Evolutionary conservation across 805 yeast species (phyloP), one percentile per base, ranked within the genome.

Genomic region (Suhomyces sp.): DNA sequence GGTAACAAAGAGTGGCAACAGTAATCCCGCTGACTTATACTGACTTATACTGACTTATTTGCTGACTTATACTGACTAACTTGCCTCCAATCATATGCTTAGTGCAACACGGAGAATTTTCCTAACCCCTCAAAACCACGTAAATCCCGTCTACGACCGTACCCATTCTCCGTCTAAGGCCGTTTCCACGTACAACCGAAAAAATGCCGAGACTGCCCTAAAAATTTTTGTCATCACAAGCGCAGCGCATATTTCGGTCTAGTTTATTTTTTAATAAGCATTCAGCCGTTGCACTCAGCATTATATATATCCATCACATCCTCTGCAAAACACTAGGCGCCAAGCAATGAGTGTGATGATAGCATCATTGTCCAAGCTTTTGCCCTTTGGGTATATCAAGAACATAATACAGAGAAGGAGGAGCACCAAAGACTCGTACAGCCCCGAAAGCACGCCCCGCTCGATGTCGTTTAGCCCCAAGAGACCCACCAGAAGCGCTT

Each of bases 351-450:
- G 36, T 7, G 17, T 33, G 17, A 49, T 44, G 44, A 47, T 27
- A 23, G 47, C 48, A 17, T 29, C 44, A 2, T 44, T 46, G 44
- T 47, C 24, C 19, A 42, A 44, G 29, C 13, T 46, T 6, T 9
- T 46, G 10, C 48, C 48, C 27, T 47, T 51, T 7, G 49, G 50
- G 27, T 51, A 44, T 13, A 24, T 51, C 38, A 44, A 41, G 48
- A 45, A 46, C 42, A 50, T 27, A n/a, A 27, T 45, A 13, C 38
- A 38, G 17, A 35, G 52, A 22, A 45, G 19, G 17, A 44, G 27
- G 19, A 38, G n/a, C 8, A 19, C 13, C 22, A 19, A 38, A 38
- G 42, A 38, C 5, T 19, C 42, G 6, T 3, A 12, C 6, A n/a
- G 12, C 22, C 15, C 4, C 22, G 22, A 36, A 15, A 36, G 41